A percentile compares a stretch with the other conserved stretches of the same genome.
Conservation (phyloP, 208 protist species). For the Wallacemonas collosoma region DNA sequence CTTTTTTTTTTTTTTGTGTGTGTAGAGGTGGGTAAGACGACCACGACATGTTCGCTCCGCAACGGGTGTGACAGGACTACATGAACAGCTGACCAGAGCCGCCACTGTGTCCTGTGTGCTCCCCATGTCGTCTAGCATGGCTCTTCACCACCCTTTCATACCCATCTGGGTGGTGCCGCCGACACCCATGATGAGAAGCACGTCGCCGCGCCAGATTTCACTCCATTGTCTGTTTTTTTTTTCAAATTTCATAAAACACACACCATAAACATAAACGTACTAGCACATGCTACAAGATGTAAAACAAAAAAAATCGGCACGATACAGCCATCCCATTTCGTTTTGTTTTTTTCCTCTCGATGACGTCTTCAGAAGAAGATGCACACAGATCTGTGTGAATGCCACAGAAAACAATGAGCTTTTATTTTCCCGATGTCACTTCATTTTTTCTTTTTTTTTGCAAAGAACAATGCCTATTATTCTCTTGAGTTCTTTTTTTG, state of each 20-base stretch:
- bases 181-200: too few relatives aligned
- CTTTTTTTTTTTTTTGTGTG: constrained; percentile 7
- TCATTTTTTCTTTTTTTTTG: not conserved
- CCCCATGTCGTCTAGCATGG: too few relatives aligned
- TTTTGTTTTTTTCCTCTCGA: not conserved
- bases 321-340: constrained; percentile 14
- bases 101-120: too few relatives aligned
- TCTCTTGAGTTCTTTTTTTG: not conserved
- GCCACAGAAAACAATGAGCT: not conserved
- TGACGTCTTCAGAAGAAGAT: not conserved
- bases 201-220: not conserved
- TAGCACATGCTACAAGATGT: constrained; percentile 13
- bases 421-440: not conserved
- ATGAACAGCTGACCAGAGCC: too few relatives aligned
- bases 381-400: not conserved
- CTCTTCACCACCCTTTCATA: too few relatives aligned
- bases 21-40: not conserved
- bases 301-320: constrained; percentile 19
- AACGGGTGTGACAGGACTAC: too few relatives aligned
- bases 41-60: too few relatives aligned
- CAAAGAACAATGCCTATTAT: constrained; percentile 14
- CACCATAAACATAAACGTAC: constrained; percentile 16
- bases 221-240: constrained; percentile 21
- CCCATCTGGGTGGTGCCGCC: too few relatives aligned
- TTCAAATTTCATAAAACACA: constrained; percentile 17